These are phyloP conservation scores for Nicotiana rustica DNA, from an alignment of 305 asterid genomes.

Conservation along the genomic window DNA sequence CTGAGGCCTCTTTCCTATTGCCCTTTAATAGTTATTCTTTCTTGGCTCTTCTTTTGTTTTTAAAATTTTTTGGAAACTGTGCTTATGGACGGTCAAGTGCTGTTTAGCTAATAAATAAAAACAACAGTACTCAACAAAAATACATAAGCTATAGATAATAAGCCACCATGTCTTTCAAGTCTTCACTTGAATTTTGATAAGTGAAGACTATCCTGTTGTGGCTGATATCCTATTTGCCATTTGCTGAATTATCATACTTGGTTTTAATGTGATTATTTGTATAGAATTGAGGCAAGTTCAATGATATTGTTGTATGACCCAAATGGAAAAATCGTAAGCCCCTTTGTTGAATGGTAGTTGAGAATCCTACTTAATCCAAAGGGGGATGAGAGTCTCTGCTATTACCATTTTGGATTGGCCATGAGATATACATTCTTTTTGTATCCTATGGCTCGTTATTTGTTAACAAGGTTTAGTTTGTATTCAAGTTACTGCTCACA, in stretches of 20 bases:
- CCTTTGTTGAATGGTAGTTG: background rate
- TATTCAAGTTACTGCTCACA: too few species aligned
- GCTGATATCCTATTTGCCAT: background rate
- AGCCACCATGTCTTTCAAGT: slow-evolving; percentile 25
- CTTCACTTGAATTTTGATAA: background rate
- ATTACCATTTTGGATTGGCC: background rate
- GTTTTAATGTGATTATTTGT: background rate
- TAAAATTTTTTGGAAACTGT: too few species aligned
- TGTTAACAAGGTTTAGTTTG: too few species aligned
- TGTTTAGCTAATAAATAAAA: background rate
- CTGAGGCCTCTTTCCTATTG: background rate
- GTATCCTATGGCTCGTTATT: too few species aligned
- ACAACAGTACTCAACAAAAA: slow-evolving; percentile 7
- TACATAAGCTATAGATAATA: background rate
- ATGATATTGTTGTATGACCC: background rate
- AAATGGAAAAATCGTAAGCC: background rate
- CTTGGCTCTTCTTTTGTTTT: too few species aligned
- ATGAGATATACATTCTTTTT: too few species aligned
- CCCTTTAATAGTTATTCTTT: background rate
- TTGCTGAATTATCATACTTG: background rate
- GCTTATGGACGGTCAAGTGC: slow-evolving; percentile 34
- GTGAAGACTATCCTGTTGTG: slow-evolving; percentile 1
- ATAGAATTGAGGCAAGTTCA: background rate
- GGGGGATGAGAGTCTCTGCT: background rate
- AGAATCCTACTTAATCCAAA: background rate